A percentile compares a stretch with the other conserved stretches of the same genome.
These are phyloP conservation scores for Pseudohyphozyma bogoriensis DNA, from an alignment of 768 basidiomycete species.

Conservation along the genomic window DNA sequence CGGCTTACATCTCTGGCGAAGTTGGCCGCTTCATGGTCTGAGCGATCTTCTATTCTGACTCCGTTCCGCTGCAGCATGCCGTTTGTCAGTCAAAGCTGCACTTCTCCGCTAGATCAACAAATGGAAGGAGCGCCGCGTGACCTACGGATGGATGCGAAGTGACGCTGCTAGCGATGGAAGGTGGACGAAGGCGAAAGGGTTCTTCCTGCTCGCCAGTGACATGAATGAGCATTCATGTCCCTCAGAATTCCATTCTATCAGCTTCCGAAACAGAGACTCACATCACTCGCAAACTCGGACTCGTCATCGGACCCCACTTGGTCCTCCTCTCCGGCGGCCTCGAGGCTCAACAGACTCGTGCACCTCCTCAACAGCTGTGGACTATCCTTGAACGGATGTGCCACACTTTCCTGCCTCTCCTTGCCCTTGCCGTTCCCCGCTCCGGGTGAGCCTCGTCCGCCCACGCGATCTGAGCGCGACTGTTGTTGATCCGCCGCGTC, in stretches of 20 bases:
- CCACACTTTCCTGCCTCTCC: too few species aligned
- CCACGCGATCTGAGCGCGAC: too few species aligned
- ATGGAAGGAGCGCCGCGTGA: background rate
- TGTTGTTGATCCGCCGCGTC: too few species aligned
- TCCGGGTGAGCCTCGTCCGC: too few species aligned
- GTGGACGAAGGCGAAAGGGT: slow-evolving; percentile 19
- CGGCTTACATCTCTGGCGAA: slow-evolving; percentile 24
- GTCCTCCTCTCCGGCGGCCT: background rate
- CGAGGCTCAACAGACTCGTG: background rate
- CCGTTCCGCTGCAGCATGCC: slow-evolving; percentile 1
- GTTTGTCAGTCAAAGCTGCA: background rate
- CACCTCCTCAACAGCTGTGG: background rate
- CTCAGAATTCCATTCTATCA: background rate
- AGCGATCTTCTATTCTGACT: slow-evolving; percentile 21
- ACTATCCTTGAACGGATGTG: background rate
- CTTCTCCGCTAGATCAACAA: fast-evolving
- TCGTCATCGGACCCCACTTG: background rate
- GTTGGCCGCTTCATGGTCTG: background rate
- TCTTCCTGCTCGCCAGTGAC: slow-evolving; percentile 12
- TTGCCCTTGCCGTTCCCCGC: too few species aligned
- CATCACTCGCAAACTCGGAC: background rate
- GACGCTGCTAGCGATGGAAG: slow-evolving; percentile 18
- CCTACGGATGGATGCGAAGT: slow-evolving; percentile 14
- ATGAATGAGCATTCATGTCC: background rate
- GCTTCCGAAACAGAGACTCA: background rate